Conservation (phyloP, 148 eudicot species). For the Limonium bicolor region DNA sequence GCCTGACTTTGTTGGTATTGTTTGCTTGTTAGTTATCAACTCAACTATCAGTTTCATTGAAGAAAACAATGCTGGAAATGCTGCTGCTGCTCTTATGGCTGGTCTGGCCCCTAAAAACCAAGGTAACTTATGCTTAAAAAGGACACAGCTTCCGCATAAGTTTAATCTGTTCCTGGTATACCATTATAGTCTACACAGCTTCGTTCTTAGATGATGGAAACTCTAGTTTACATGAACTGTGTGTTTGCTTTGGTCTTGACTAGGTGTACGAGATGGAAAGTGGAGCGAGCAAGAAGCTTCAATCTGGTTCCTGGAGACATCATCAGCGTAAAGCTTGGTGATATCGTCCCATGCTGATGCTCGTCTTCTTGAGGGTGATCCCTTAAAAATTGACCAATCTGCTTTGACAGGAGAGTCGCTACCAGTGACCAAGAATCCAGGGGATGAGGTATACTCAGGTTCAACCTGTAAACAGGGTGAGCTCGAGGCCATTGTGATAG, state of each 20-base stretch:
- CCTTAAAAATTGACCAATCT: conserved; percentile 85
- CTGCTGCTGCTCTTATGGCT: conserved; percentile 99
- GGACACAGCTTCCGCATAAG: background rate
- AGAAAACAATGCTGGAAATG: conserved; percentile 95
- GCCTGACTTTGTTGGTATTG: conserved; percentile 89
- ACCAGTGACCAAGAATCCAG: conserved; percentile 70
- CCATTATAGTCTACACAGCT: background rate
- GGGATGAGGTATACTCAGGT: conserved; percentile 90
- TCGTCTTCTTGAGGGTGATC: conserved; percentile 94
- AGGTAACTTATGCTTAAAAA: conserved; percentile 30
- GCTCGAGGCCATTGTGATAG: conserved; percentile 83
- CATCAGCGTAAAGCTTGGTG: conserved; percentile 83
- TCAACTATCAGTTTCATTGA: conserved; percentile 93
- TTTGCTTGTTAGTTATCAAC: conserved; percentile 77
- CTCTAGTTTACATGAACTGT: background rate
- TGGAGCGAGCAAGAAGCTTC: conserved; percentile 91
- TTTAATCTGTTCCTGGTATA: background rate
- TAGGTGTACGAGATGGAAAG: conserved; percentile 70
- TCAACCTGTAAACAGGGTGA: conserved; percentile 98
- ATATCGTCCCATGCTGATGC: conserved; percentile 92
- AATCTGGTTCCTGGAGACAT: conserved; percentile 87
- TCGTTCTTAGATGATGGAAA: background rate
- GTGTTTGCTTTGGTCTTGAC: background rate
- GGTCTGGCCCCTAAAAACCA: conserved; percentile 94
- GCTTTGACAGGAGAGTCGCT: conserved; percentile 97